Percentiles rank a stretch among this genome's conserved stretches.
Conservation (phyloP, 345 rosid genomes). For the Gossypium stocksii region DNA sequence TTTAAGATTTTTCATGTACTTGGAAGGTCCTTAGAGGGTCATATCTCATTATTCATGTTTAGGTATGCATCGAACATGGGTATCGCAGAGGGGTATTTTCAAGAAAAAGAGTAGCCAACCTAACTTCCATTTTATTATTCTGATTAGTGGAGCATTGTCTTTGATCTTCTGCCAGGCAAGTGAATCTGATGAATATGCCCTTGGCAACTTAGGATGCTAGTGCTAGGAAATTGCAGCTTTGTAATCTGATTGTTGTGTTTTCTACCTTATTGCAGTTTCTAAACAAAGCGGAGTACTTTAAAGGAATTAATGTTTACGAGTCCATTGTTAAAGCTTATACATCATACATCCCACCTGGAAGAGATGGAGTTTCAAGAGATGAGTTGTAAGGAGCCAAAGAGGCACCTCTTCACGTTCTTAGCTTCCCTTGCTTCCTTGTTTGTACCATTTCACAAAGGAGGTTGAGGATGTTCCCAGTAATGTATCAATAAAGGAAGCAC, state of each 20-base stretch:
- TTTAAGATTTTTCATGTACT: neutral
- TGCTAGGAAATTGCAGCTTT: neutral
- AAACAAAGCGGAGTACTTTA: constrained; percentile 71
- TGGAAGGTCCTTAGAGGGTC: neutral
- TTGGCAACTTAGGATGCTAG: neutral
- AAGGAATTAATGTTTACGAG: constrained; percentile 75
- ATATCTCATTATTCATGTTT: neutral
- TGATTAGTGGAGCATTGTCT: neutral
- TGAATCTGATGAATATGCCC: neutral
- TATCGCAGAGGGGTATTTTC: no score
- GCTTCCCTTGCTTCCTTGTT: neutral
- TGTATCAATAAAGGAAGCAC: constrained; percentile 17
- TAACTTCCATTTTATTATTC: neutral
- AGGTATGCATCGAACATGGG: no score
- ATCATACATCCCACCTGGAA: constrained; percentile 33
- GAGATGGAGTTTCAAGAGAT: constrained; percentile 41
- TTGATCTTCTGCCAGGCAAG: neutral
- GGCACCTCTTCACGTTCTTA: neutral
- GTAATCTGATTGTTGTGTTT: constrained; percentile 13
- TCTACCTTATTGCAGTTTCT: constrained; percentile 54
- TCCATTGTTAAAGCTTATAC: constrained; percentile 67
- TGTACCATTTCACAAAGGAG: neutral
- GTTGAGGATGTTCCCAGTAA: neutral
- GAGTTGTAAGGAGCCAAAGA: constrained; percentile 45
- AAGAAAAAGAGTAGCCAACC: no score